Evolutionary conservation across 1,284 basidiomycete genomes (phyloP).

Genomic region (Sphaerobolus stellatus): DNA sequence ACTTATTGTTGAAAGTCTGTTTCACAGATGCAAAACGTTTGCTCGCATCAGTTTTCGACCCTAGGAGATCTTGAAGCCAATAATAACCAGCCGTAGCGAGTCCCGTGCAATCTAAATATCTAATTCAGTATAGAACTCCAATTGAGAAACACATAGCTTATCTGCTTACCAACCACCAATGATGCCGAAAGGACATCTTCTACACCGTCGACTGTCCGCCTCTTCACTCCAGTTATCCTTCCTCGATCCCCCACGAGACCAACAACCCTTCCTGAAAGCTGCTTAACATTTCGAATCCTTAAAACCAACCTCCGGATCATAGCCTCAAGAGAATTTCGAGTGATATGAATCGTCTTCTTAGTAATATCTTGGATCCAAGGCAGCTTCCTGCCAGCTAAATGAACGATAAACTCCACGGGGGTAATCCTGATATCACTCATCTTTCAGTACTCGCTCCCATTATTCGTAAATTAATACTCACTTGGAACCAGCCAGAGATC

Average conservation of each 20-base stretch:
- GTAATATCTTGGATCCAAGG: too few relatives aligned
- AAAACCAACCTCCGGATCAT: background rate
- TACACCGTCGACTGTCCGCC: background rate
- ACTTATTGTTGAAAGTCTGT: too few relatives aligned
- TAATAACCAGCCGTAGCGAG: constrained; percentile 21
- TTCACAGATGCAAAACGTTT: too few relatives aligned
- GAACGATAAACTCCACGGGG: too few relatives aligned
- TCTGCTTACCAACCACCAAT: background rate
- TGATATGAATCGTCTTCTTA: background rate
- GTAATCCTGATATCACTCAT: too few relatives aligned
- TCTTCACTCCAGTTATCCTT: background rate
- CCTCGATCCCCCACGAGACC: background rate
- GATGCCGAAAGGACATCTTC: background rate
- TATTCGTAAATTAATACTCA: too few relatives aligned
- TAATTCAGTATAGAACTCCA: background rate
- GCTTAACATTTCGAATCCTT: background rate
- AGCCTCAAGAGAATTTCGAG: background rate
- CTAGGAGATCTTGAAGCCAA: constrained; percentile 16
- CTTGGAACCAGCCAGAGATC: too few relatives aligned
- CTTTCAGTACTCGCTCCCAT: too few relatives aligned
- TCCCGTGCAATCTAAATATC: constrained; percentile 26
- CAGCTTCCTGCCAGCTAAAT: too few relatives aligned
- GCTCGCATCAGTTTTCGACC: too few relatives aligned
- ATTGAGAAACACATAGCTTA: background rate
- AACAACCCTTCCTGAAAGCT: background rate